These are phyloP conservation scores for Heterobasidion irregulare DNA, from an alignment of 1,284 basidiomycete species.

Conservation along the genomic window DNA sequence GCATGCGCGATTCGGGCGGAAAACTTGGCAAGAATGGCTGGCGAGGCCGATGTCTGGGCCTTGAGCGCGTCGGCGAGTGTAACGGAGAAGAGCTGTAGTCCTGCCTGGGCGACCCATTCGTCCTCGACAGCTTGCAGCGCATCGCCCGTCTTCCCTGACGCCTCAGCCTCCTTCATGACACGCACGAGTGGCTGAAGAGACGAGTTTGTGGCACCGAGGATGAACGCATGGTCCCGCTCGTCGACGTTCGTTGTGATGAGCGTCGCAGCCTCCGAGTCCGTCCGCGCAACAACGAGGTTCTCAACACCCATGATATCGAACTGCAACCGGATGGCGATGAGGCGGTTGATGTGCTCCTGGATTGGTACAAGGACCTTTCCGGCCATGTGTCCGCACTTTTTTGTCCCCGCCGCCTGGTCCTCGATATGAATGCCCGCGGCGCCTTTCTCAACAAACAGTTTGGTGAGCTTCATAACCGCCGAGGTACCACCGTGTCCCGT, in stretches of 20 bases:
- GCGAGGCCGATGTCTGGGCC: constrained; percentile 48
- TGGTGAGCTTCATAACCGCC: constrained; percentile 65
- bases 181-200: constrained; percentile 57
- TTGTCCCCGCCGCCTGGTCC: constrained; percentile 71
- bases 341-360: constrained; percentile 74
- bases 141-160: constrained; percentile 70
- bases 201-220: constrained; percentile 86
- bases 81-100: constrained; percentile 74
- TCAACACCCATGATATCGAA: constrained; percentile 77
- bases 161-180: constrained; percentile 82
- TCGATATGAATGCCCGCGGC: constrained; percentile 72
- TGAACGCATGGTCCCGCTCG: constrained; percentile 93
- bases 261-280: constrained; percentile 87
- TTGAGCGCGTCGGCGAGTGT: constrained; percentile 69
- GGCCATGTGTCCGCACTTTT: constrained; percentile 71
- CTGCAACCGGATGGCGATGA: constrained; percentile 71
- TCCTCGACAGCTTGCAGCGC: constrained; percentile 86
- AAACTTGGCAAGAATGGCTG: constrained; percentile 48
- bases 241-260: constrained; percentile 97
- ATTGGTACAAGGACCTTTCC: constrained; percentile 58
- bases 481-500: constrained; percentile 60
- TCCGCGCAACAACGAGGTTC: constrained; percentile 70
- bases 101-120: constrained; percentile 73
- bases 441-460: constrained; percentile 75
- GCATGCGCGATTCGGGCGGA: constrained; percentile 50